Evolutionary conservation across 495 filamentous ascomycete species (phyloP).

Genomic region (Trichoderma reesei): DNA sequence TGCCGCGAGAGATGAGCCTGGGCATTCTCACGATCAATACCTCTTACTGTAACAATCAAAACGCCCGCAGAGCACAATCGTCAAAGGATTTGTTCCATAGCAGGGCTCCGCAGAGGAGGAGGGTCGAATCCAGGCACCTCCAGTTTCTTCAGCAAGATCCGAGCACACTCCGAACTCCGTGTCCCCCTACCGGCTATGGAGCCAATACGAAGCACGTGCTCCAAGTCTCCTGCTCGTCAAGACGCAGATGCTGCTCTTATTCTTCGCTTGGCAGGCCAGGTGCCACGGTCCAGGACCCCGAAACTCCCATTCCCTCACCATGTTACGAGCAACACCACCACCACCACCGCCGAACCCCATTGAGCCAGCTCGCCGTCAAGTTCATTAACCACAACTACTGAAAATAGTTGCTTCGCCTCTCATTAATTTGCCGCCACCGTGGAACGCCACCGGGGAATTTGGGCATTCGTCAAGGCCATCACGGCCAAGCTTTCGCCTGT

Average conservation of each 20-base stretch:
- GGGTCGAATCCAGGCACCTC: no score
- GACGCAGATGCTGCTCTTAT: neutral
- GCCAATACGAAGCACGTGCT: neutral
- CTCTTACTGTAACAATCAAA: neutral
- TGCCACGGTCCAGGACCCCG: neutral
- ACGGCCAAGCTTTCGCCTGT: conserved; percentile 4
- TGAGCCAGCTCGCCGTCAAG: neutral
- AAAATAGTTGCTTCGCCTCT: conserved; percentile 1
- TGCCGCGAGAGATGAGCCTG: neutral
- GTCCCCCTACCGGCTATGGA: neutral
- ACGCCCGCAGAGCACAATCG: neutral
- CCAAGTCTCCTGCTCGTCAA: conserved; percentile 13
- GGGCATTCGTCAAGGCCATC: neutral
- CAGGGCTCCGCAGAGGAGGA: neutral
- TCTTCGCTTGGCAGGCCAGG: neutral
- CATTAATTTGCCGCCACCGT: conserved; percentile 3
- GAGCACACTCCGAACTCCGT: conserved; percentile 3
- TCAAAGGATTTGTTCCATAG: neutral
- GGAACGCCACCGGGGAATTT: neutral
- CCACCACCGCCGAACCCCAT: neutral
- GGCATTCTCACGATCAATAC: neutral
- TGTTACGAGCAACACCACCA: neutral
- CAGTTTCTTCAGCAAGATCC: neutral
- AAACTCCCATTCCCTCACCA: neutral
- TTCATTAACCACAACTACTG: neutral